Base-by-base conservation (phyloP, 2,329 filamentous ascomycete genomes). In the Penicillium sp. region DNA sequence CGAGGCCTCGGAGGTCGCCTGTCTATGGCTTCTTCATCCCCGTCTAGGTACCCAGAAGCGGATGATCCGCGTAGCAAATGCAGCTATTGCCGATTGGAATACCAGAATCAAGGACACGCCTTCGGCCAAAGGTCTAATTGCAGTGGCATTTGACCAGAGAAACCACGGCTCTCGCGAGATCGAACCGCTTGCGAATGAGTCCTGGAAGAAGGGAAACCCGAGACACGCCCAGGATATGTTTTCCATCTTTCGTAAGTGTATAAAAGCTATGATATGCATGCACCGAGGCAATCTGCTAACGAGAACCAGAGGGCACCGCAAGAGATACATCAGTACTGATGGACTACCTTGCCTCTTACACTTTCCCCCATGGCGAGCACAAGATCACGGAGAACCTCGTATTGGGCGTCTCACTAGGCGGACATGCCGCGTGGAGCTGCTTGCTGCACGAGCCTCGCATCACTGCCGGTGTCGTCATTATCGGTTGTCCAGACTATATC, bases 171-270 rank as follows among this genome's bases (percentile, higher is more conserved):
- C 83, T 3, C 79, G 94, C 50, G 73, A 86, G 55, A 83, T 93
- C 2, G 81, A 87, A 63, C 75, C 82, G 7, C 62, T 80, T 16
- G 85, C 88, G 24, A 97, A 97, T 70, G 79, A 87, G 62, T 81
- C 88, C 4, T 97, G 92, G 93, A 82, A 83, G 41, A 75, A 83
- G 36, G 92, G 91, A 29, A 96, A 97, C 68, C 77, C 81, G 7
- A 83, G 80, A 6, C 94, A 97, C 76, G 93, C 92, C 0, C 85
- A 90, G 68, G 94, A 99, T 72, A 96, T 99, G 92, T 92, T 94
- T 69, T 86, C 84, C 29, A 84, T 85, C 57, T 88, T 92, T 55
- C 83, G 84, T 73, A 81, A 83, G 77, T 70, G 40, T 24, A 18
- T 18, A 18, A 18, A 18, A 18, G 18, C 18, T 18, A 18, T 18